These are phyloP conservation scores for Russula lepida DNA, from an alignment of 768 basidiomycete genomes.

Conservation along the genomic window DNA sequence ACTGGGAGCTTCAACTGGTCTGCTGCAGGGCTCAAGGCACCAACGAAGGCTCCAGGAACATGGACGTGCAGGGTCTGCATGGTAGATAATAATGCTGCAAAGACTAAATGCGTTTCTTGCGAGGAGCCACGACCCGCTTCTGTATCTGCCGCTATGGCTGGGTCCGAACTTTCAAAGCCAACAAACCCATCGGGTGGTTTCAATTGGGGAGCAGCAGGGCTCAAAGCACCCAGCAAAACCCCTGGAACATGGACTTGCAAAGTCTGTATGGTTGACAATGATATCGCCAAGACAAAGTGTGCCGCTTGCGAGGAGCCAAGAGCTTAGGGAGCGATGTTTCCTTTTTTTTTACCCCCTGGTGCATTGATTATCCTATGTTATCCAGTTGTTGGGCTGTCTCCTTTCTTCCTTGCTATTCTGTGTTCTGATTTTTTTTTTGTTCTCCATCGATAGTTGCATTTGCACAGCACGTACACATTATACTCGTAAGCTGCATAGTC, in stretches of 20 bases:
- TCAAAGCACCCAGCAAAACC: constrained; percentile 25
- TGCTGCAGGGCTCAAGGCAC: constrained; percentile 30
- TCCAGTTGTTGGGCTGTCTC: neutral
- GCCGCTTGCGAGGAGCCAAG: constrained; percentile 26
- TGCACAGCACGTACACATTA: constrained; percentile 20
- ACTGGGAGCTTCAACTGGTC: constrained; percentile 32
- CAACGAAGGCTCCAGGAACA: constrained; percentile 23
- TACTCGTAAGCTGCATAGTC: constrained; percentile 21
- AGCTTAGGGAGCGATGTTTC: constrained; percentile 2
- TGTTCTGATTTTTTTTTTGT: neutral
- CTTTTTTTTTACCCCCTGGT: neutral
- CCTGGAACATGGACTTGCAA: constrained; percentile 34
- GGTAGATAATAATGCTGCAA: constrained; percentile 23
- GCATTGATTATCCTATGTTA: constrained; percentile 17
- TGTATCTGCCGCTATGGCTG: no score
- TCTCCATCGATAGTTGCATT: neutral
- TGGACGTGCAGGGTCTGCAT: constrained; percentile 37
- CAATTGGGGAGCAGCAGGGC: no score
- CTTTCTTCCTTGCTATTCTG: neutral
- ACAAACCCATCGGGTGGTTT: constrained; percentile 13
- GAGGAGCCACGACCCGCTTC: no score
- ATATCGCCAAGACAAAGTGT: constrained; percentile 26
- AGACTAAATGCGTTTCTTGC: constrained; percentile 27
- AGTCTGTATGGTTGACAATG: constrained; percentile 29
- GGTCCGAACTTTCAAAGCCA: neutral